Base-by-base conservation (phyloP, 805 yeast genomes). In the Candida maris region DNA sequence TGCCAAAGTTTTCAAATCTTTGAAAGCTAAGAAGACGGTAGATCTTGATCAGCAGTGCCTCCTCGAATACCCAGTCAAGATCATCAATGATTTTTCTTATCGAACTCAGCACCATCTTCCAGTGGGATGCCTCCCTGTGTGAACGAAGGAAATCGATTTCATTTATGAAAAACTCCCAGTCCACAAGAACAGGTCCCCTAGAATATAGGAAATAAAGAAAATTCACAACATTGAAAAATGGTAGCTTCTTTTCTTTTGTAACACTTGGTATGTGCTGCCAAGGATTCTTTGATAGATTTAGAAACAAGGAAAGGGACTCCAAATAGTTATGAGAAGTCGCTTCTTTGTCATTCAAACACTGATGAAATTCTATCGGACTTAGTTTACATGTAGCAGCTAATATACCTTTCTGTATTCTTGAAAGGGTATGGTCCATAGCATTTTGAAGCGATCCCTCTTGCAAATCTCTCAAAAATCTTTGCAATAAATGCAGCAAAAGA, bases 91-190 rank as follows among this genome's bases (percentile, higher is more conserved):
- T 24, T 22, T 43, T 46, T 31, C 45, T 40, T 7, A 59, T 33
- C 2, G 54, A 35, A 0, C 37, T 23, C 18, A 60, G 48, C 2
- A 52, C 30, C 13, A 27, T 8, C 14, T 38, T 49, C 40, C 55
- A 49, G 13, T 17, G 30, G 1, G 12, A n/a, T 1, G 40, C 16
- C 20, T 39, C 36, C 2, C 16, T 25, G 2, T 24, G 7, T 1
- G 17, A 6, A 15, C 36, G 44, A 13, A 53, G 24, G 1, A 5
- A 7, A 4, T 53, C 54, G 13, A 52, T 14, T 18, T 44, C 52
- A n/a, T 45, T 32, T 20, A 52, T 43, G 29, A 49, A 59, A 24
- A 38, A 55, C 20, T 54, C 61, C 65, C 65, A 60, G 39, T 59
- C 59, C 13, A 45, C 49, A 14, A 51, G 34, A 8, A 58, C 54